These are phyloP conservation scores for Xerocomus nothofagi DNA, from an alignment of 1,284 basidiomycete species.

Conservation along the genomic window DNA sequence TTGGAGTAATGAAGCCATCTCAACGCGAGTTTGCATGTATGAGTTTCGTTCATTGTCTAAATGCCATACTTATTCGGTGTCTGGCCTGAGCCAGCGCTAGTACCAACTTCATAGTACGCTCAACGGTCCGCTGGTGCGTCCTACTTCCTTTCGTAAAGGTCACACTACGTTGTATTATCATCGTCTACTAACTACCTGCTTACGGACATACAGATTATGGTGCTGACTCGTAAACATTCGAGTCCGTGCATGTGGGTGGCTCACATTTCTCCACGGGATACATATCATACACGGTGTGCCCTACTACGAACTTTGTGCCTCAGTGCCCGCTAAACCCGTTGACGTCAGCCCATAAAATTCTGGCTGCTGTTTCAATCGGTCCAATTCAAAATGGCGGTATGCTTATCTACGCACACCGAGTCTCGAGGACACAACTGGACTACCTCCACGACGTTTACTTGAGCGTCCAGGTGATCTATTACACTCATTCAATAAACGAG, in stretches of 20 bases:
- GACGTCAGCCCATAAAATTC: neutral
- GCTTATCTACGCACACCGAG: slow-evolving; percentile 14
- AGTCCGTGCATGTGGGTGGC: slow-evolving; percentile 1
- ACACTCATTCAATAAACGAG: slow-evolving; percentile 8
- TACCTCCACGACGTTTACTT: slow-evolving; percentile 1
- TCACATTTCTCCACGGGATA: slow-evolving; percentile 1
- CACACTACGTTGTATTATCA: neutral
- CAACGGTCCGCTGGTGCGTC: neutral
- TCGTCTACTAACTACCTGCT: neutral
- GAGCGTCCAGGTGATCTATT: slow-evolving; percentile 21
- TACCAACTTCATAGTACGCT: too few species aligned
- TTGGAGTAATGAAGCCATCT: neutral
- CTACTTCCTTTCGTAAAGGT: neutral
- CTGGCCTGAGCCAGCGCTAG: too few species aligned
- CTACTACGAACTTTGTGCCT: neutral
- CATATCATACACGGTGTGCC: too few species aligned
- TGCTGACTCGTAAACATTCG: neutral
- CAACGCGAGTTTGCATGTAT: neutral
- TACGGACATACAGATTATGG: neutral
- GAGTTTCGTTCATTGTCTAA: too few species aligned
- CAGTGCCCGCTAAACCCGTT: neutral
- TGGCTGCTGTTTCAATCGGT: slow-evolving; percentile 12
- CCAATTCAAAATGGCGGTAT: slow-evolving; percentile 20
- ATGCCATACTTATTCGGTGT: too few species aligned
- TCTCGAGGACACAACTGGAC: neutral